Evolutionary conservation across 176 grass and related monocot species (phyloP).

Genomic region (Aegilops sharonensis): DNA sequence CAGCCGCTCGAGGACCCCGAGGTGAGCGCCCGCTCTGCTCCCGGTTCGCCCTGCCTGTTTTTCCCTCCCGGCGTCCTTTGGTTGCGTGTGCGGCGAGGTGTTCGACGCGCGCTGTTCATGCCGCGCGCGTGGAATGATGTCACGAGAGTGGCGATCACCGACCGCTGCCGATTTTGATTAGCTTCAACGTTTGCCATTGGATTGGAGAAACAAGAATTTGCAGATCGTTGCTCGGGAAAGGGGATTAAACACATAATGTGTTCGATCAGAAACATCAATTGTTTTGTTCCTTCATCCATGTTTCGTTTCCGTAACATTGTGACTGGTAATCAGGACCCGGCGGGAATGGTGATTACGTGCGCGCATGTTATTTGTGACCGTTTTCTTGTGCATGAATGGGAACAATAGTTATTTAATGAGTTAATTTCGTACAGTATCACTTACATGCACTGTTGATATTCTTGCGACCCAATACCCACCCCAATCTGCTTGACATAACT

Average conservation of each 20-base stretch:
- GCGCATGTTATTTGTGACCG: not conserved
- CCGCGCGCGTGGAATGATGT: not conserved
- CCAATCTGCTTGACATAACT: not conserved
- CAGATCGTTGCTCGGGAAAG: not conserved
- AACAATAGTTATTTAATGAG: not conserved
- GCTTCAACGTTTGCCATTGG: not conserved
- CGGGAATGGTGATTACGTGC: not conserved
- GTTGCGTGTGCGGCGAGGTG: not conserved
- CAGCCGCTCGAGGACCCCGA: slow-evolving; percentile 43
- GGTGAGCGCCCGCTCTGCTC: slow-evolving; percentile 14
- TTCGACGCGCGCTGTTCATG: not conserved
- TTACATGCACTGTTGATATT: not conserved
- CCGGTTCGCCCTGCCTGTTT: not conserved
- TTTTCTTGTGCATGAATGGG: not conserved
- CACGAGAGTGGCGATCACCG: not conserved
- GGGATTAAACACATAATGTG: not conserved
- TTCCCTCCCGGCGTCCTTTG: not conserved
- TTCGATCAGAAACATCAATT: not conserved
- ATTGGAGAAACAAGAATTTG: not conserved
- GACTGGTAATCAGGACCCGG: not conserved
- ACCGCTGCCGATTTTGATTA: not conserved
- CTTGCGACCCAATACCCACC: not conserved
- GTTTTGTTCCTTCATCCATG: not conserved
- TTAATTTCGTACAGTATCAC: not conserved
- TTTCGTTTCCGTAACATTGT: not conserved